These are phyloP conservation scores for Colletotrichum somersetense DNA, from an alignment of 2,329 filamentous ascomycete genomes.

Conservation along the genomic window DNA sequence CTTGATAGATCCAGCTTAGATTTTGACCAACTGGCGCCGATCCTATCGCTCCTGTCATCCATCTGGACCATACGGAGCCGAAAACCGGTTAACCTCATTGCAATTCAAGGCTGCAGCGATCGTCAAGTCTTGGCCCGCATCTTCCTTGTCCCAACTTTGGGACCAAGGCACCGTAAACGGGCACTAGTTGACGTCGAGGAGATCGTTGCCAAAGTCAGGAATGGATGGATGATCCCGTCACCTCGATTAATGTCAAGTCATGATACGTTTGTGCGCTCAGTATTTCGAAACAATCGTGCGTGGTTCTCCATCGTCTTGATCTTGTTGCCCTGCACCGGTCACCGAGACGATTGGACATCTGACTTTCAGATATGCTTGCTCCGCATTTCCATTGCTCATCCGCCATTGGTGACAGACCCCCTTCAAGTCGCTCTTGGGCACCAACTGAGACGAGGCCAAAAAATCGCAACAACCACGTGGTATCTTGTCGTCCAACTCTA, in stretches of 20 bases:
- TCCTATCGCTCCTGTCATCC: background rate
- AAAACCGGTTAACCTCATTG: background rate
- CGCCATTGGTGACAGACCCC: background rate
- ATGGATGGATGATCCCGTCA: background rate
- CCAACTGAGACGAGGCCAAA: constrained; percentile 10
- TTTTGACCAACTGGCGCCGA: background rate
- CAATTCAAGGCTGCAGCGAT: background rate
- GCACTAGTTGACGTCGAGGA: background rate
- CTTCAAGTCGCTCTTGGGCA: constrained; percentile 21
- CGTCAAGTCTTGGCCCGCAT: background rate
- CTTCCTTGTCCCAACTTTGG: constrained; percentile 4
- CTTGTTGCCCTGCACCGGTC: background rate
- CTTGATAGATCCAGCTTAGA: background rate
- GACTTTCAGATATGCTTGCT: constrained; percentile 10
- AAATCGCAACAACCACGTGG: constrained; percentile 11
- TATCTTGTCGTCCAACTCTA: constrained; percentile 32
- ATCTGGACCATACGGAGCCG: background rate
- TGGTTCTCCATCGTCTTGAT: background rate
- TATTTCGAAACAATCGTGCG: constrained; percentile 10
- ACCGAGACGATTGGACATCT: background rate
- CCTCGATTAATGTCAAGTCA: constrained; percentile 10
- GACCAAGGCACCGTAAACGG: background rate
- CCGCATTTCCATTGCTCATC: background rate
- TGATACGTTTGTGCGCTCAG: background rate
- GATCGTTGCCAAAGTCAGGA: background rate